These are phyloP conservation scores for Cladorrhinum sp. DNA, from an alignment of 2,329 filamentous ascomycete genomes.

Conservation along the genomic window DNA sequence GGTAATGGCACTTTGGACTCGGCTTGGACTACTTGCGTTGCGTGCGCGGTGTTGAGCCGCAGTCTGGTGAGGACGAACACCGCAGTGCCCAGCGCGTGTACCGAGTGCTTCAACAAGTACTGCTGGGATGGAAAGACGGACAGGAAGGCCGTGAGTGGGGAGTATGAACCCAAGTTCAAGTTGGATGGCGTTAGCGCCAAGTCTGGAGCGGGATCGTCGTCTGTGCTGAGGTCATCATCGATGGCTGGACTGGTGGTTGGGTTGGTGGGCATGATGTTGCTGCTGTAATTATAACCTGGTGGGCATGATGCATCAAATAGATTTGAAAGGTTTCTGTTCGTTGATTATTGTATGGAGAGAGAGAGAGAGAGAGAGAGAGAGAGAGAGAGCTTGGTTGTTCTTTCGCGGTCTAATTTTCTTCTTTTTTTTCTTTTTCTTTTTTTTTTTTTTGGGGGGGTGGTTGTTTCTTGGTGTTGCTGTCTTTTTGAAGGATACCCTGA, in stretches of 20 bases:
- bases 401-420: background rate
- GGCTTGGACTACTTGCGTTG: constrained; percentile 79
- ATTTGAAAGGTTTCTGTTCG: no score
- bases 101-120: constrained; percentile 72
- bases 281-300: background rate
- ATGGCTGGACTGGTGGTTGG: constrained; percentile 4
- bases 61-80: constrained; percentile 70
- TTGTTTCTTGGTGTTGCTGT: background rate
- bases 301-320: no score
- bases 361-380: no score
- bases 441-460: background rate
- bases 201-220: constrained; percentile 11
- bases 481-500: background rate
- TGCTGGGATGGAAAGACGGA: constrained; percentile 84
- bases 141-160: constrained; percentile 17
- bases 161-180: constrained; percentile 34
- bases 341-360: no score
- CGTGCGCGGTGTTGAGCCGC: constrained; percentile 78
- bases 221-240: background rate
- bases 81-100: constrained; percentile 67
- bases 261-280: background rate
- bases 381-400: background rate
- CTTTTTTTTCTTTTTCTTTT: background rate
- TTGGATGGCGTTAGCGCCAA: constrained; percentile 23
- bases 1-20: constrained; percentile 73